Base-by-base conservation (phyloP, 2,329 filamentous ascomycete species). In the Phyllosticta citriasiana region DNA sequence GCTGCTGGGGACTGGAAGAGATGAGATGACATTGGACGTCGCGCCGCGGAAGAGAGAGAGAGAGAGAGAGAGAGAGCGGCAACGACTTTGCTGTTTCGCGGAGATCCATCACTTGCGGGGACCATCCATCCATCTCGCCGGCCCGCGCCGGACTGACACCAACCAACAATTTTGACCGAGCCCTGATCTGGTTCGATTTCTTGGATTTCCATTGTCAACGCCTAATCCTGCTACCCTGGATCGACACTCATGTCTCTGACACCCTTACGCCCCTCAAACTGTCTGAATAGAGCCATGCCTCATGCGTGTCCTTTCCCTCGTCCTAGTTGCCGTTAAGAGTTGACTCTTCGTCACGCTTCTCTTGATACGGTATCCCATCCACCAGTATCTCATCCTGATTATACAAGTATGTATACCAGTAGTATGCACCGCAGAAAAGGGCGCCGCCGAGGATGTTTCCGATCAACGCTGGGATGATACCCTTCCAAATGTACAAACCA, bases 401-500 rank as follows among this genome's bases (percentile, higher is more conserved):
- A 10, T 55, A 58, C 55, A 57, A 14, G 25, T 62, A 57, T 50
- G 57, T 62, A 19, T 50, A 57, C 60, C 60, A 62, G 52, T 62
- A 62, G 26, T 62, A 62, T 6, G 24, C 60, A 0, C 60, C 60
- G 33, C 55, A 54, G 25, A 62, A 62, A 1, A 62, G 52, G 5
- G 16, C 60, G 6, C 67, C 66, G 10, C 66, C 66, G 7, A 70
- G 51, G 30, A 68, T 67, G 19, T 69, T 70, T 2, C 67, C 67
- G 10, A 69, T 30, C 5, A 64, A 24, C 3, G 68, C 64, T 2
- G 68, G 68, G 53, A 68, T 68, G 30, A 70, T 68, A 19, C 66
- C 64, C 57, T 70, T 70, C 68, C 68, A 69, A 47, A 70, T 67
- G 57, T 70, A 70, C 50, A 69, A 56, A 3, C 65, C 63, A 19